Conservation (phyloP, 495 filamentous ascomycete species). For the Hamigera avellanea region DNA sequence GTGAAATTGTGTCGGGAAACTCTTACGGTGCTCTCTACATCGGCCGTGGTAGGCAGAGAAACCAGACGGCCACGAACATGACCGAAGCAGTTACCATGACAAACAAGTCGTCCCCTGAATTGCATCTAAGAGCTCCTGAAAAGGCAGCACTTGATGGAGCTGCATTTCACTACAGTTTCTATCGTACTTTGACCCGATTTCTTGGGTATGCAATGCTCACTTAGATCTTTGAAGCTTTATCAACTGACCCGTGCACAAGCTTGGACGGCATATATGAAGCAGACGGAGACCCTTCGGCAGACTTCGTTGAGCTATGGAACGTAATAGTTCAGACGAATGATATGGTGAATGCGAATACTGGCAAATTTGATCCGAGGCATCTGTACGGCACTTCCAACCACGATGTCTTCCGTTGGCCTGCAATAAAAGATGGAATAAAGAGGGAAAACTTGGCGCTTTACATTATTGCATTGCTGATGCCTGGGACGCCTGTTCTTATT, state of each 20-base stretch:
- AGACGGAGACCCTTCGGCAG: slow-evolving; percentile 24
- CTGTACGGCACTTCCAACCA: slow-evolving; percentile 39
- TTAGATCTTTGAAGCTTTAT: background rate
- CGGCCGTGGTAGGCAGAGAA: slow-evolving; percentile 23
- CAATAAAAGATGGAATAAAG: slow-evolving; percentile 34
- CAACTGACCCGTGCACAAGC: slow-evolving; percentile 1
- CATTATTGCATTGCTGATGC: slow-evolving; percentile 32
- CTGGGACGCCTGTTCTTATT: slow-evolving; percentile 32
- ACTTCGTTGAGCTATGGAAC: slow-evolving; percentile 32
- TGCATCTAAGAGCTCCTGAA: slow-evolving; percentile 18
- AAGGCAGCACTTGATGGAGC: slow-evolving; percentile 28
- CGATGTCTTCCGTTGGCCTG: slow-evolving; percentile 41
- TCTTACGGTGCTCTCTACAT: slow-evolving; percentile 23
- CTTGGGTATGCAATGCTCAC: slow-evolving; percentile 17
- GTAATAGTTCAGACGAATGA: slow-evolving; percentile 30
- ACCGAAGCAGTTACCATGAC: slow-evolving; percentile 15
- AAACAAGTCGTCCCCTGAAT: slow-evolving; percentile 10
- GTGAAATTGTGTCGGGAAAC: slow-evolving; percentile 32
- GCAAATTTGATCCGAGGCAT: slow-evolving; percentile 37
- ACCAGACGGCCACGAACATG: slow-evolving; percentile 12
- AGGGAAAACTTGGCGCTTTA: slow-evolving; percentile 32
- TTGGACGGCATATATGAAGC: slow-evolving; percentile 31
- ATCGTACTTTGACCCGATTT: slow-evolving; percentile 33
- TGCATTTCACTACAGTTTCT: slow-evolving; percentile 36
- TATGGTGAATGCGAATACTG: slow-evolving; percentile 35